These are phyloP conservation scores for Eimeria sp. DNA, from an alignment of 169 alveolate genomes.

Conservation along the genomic window DNA sequence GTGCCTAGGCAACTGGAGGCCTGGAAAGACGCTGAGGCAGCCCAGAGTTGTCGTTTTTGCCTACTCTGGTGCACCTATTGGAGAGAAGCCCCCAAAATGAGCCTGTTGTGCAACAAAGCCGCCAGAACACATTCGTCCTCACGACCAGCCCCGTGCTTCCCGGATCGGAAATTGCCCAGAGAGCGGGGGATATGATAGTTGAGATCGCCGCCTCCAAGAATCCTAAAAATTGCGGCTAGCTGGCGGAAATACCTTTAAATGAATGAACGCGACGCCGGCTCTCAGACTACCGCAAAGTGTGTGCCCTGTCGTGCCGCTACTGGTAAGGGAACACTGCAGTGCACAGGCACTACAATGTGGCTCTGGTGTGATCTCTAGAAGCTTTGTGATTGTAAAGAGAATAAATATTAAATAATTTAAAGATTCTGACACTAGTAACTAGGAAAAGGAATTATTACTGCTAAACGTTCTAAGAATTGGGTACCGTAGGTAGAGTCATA, in stretches of 20 bases:
- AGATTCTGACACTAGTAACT: too few relatives aligned
- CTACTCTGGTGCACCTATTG: neutral
- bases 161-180: conserved; percentile 7
- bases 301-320: neutral
- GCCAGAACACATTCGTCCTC: conserved; percentile 11
- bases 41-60: neutral
- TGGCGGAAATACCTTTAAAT: neutral
- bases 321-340: neutral
- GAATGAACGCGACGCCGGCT: neutral
- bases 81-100: neutral
- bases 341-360: too few relatives aligned
- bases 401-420: too few relatives aligned
- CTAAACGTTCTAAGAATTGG: too few relatives aligned
- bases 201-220: conserved; percentile 3
- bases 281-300: neutral
- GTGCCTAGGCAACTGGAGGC: neutral
- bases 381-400: too few relatives aligned
- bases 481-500: too few relatives aligned
- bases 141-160: conserved; percentile 45
- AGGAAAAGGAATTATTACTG: too few relatives aligned
- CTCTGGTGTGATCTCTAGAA: too few relatives aligned
- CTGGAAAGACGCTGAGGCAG: neutral
- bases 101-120: neutral
- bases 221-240: neutral
- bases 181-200: neutral